These are phyloP conservation scores for Nitzschia sp. DNA, from an alignment of 108 stramenopile species.

Conservation along the genomic window DNA sequence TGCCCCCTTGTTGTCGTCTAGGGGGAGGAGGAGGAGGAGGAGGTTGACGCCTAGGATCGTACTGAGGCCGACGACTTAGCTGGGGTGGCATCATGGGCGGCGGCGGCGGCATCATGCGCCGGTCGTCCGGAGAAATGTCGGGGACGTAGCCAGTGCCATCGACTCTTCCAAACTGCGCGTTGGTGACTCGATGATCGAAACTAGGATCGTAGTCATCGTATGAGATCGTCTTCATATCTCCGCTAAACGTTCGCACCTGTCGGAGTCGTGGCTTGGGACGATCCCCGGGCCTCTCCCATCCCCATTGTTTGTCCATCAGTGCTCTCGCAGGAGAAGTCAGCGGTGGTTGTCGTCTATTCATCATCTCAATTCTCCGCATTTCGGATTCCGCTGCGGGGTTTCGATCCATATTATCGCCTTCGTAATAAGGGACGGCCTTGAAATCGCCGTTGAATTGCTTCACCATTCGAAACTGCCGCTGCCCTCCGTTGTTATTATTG, in stretches of 20 bases:
- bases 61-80: no score
- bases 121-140: not conserved
- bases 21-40: not conserved
- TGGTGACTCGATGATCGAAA: not conserved
- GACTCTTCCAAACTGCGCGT: not conserved
- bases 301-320: not conserved
- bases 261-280: not conserved
- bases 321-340: not conserved
- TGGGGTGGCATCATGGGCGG: no score
- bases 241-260: not conserved
- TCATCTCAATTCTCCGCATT: not conserved
- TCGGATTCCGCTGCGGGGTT: not conserved
- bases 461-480: not conserved
- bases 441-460: conserved; percentile 1
- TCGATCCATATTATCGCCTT: not conserved
- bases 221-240: not conserved
- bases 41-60: no score
- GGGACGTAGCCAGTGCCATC: not conserved
- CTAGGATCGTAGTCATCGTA: not conserved
- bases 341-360: not conserved
- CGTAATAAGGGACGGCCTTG: conserved; percentile 2
- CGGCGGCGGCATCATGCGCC: not conserved
- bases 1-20: not conserved
- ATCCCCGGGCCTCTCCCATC: not conserved
- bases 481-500: not conserved